phyloP scores from a whole-genome alignment of 768 basidiomycete genomes.

The Symmetrospora coprosmae region DNA sequence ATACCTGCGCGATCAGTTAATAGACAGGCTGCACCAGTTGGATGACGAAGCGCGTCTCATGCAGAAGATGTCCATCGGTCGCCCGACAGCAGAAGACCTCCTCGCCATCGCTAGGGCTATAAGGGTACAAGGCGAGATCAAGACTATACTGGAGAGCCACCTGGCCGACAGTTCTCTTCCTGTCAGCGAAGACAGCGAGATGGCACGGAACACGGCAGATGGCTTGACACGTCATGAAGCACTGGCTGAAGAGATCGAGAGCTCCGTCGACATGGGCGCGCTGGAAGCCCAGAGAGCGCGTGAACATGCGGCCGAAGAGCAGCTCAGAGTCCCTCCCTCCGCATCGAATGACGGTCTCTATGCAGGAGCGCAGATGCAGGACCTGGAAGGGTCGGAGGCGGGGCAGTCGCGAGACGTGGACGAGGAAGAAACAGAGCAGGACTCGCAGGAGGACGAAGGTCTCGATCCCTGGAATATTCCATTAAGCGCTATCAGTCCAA shows the following conservation, averaged over 20 bases:
- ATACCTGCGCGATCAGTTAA: slow-evolving; percentile 56
- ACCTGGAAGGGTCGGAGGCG: too few relatives aligned
- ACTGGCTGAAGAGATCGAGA: slow-evolving; percentile 12
- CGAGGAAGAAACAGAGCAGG: not conserved
- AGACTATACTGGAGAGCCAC: not conserved
- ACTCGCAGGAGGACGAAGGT: too few relatives aligned
- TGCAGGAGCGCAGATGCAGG: too few relatives aligned
- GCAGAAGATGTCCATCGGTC: slow-evolving; percentile 60
- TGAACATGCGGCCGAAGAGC: slow-evolving; percentile 1
- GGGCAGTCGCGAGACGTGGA: not conserved
- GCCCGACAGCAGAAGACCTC: slow-evolving; percentile 55
- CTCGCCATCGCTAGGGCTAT: slow-evolving; percentile 41
- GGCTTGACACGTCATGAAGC: not conserved
- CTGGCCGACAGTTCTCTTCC: not conserved
- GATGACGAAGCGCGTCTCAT: slow-evolving; percentile 62
- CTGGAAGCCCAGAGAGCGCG: slow-evolving; percentile 6
- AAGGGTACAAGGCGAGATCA: slow-evolving; percentile 2
- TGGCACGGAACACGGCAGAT: not conserved
- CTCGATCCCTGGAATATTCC: slow-evolving; percentile 20
- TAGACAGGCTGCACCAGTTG: slow-evolving; percentile 45
- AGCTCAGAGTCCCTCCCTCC: not conserved
- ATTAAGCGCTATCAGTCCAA: not conserved
- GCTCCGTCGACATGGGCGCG: not conserved
- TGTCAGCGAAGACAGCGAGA: not conserved
- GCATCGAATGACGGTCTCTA: too few relatives aligned